phyloP scores from a whole-genome alignment of 768 basidiomycete genomes.

The Lentinula aciculospora region DNA sequence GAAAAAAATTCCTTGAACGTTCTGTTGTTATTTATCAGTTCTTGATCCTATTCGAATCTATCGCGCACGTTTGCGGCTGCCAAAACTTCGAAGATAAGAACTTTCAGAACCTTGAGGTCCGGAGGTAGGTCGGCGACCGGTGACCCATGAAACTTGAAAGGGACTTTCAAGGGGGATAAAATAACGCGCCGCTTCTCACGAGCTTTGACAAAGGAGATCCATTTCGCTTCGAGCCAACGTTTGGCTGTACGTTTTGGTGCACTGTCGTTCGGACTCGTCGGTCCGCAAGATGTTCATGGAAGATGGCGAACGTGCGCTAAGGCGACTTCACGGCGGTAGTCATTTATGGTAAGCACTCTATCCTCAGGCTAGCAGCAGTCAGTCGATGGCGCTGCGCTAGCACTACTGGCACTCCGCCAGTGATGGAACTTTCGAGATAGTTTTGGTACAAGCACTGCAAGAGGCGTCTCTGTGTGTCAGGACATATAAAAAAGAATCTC shows the following conservation, averaged over 20 bases:
- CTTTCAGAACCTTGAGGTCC: neutral
- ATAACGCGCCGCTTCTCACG: neutral
- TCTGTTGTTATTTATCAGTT: neutral
- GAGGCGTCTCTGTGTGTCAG: too few species aligned
- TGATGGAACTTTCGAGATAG: too few species aligned
- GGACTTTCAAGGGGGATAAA: neutral
- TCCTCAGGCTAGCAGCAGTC: too few species aligned
- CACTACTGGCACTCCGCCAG: too few species aligned
- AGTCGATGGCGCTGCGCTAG: too few species aligned
- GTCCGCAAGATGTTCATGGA: neutral
- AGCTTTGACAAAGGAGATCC: neutral
- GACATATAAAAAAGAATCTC: too few species aligned
- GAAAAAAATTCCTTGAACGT: neutral
- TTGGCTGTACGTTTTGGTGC: neutral
- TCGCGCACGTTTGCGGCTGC: neutral
- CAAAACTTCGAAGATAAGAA: neutral
- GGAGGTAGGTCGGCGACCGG: neutral
- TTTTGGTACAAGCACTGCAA: too few species aligned
- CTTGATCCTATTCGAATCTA: neutral
- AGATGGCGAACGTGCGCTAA: neutral
- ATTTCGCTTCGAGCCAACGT: neutral
- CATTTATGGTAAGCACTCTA: too few species aligned
- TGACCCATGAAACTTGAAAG: neutral
- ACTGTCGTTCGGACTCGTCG: neutral
- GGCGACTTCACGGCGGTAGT: neutral